phyloP scores from a whole-genome alignment of 257 asterid species.

The Anisodus acutangulus region DNA sequence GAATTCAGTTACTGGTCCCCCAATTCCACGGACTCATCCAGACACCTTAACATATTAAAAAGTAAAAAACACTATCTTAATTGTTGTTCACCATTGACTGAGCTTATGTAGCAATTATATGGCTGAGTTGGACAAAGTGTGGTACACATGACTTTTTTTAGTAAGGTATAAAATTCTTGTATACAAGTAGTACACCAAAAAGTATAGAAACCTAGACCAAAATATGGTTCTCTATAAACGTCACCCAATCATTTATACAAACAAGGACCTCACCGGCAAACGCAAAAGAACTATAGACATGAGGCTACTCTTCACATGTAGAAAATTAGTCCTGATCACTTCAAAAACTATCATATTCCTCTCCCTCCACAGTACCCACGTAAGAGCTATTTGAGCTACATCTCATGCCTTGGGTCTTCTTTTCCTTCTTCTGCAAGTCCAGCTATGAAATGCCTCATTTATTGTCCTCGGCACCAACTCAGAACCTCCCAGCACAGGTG shows the following conservation, averaged over 20 bases:
- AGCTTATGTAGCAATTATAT: neutral
- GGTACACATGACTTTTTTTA: neutral
- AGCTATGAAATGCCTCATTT: too few relatives aligned
- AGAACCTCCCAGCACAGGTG: neutral
- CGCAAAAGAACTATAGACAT: too few relatives aligned
- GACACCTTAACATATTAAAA: neutral
- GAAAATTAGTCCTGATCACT: too few relatives aligned
- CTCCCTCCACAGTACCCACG: too few relatives aligned
- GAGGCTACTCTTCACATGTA: too few relatives aligned
- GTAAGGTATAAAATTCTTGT: neutral
- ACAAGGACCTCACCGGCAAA: too few relatives aligned
- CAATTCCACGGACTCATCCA: neutral
- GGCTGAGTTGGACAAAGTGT: neutral
- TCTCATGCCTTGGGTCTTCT: too few relatives aligned
- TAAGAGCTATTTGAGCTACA: too few relatives aligned
- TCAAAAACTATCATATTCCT: too few relatives aligned
- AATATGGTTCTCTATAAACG: too few relatives aligned
- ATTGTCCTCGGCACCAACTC: neutral
- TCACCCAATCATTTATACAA: too few relatives aligned
- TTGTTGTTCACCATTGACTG: neutral
- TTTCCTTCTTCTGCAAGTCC: too few relatives aligned
- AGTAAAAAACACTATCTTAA: neutral
- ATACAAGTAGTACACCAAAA: neutral
- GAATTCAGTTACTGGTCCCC: neutral
- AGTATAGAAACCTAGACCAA: neutral